Base-by-base conservation (phyloP, 1,284 basidiomycete genomes). In the Exobasidium rhododendri region DNA sequence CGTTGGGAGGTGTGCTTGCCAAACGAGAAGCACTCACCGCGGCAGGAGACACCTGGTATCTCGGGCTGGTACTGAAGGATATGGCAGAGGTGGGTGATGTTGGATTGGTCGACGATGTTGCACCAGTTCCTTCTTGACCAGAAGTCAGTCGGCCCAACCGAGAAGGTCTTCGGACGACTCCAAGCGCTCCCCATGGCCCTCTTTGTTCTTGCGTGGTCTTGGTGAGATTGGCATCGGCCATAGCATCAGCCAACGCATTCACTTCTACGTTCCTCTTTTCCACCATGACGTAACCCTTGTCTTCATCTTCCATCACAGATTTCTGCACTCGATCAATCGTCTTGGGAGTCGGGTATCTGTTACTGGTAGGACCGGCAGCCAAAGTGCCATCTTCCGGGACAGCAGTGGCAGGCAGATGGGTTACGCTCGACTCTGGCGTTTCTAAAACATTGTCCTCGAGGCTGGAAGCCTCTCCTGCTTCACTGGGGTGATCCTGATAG, bases 261-360 rank as follows among this genome's bases (percentile, higher is more conserved):
- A 85, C 83, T 73, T 85, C 64, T 40, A 66, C 54, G 49, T 82
- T 83, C 32, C 83, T 78, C 76, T 85, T 85, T 75, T 85, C 84
- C 13, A 85, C 82, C 35, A 85, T 82, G 3, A 85, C 84, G 68
- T 85, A 85, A 56, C 85, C 84, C 29, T 74, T 73, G 56, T 66
- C 69, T 50, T 71, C 70, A 26, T 71, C 68, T 24, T 45, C 26
- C 44, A 32, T n/a, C 49, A 29, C 24, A 5, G 45, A 17, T 24
- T 20, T 28, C 14, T 28, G 20, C 2, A 17, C 47, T 6, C 20
- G 22, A 20, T 14, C 24, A 13, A 17, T 26, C 4, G 14, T 13
- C 14, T 20, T 50, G 14, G 14, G 4, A 20, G 14, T 14, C 26
- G 24, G 24, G 17, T 10, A 7, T 40, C 17, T 40, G n/a, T n/a